These are phyloP conservation scores for Ascoidea tarda DNA, from an alignment of 805 yeast genomes.

Conservation along the genomic window DNA sequence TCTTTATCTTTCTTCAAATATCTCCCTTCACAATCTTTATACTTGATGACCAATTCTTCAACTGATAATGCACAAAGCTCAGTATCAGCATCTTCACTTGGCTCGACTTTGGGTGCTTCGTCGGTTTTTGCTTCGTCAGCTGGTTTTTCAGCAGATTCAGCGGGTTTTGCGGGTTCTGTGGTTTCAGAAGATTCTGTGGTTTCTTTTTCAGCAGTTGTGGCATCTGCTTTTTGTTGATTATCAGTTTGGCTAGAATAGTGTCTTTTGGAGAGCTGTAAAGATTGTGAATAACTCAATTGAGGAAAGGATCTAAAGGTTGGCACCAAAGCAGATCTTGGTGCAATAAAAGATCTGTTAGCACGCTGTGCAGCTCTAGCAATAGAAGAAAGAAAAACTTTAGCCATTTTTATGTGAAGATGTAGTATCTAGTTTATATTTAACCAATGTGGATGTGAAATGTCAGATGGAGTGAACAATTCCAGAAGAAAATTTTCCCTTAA, in stretches of 20 bases:
- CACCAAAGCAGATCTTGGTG: background rate
- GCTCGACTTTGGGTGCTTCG: background rate
- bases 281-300: no score
- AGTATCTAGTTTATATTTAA: no score
- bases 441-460: no score
- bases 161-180: no score
- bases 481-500: no score
- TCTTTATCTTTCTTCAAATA: conserved; percentile 54
- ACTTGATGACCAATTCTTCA: conserved; percentile 6
- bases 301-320: background rate
- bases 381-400: background rate
- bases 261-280: background rate
- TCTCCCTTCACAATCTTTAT: conserved; percentile 33
- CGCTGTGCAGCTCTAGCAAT: background rate
- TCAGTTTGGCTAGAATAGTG: background rate
- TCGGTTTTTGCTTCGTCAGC: background rate
- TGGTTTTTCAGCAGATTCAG: background rate
- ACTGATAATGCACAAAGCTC: background rate
- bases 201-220: background rate
- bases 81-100: background rate
- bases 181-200: no score
- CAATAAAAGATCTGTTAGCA: background rate
- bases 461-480: no score
- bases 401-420: background rate
- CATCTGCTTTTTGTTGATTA: background rate